Evolutionary conservation across 2,329 filamentous ascomycete species (phyloP).

Genomic region (Trichophyton equinum): DNA sequence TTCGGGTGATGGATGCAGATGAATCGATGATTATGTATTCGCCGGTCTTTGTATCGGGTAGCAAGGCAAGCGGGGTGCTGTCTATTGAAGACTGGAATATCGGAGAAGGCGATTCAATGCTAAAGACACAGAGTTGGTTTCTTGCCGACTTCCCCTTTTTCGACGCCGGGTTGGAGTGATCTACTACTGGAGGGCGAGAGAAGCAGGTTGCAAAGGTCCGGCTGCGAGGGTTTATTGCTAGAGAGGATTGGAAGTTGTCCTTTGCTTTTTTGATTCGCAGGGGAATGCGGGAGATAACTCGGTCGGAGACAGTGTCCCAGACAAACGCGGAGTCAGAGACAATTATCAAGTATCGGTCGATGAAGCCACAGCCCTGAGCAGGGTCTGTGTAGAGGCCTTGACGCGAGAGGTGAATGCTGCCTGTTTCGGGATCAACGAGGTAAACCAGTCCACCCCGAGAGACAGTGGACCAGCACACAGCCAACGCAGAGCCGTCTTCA

Average conservation of each 20-base stretch:
- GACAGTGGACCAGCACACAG: conserved; percentile 41
- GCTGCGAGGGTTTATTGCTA: conserved; percentile 58
- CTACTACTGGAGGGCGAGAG: conserved; percentile 23
- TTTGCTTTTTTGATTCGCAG: conserved; percentile 7
- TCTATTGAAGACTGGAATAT: conserved; percentile 45
- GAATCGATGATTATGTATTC: conserved; percentile 68
- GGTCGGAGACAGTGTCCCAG: conserved; percentile 73
- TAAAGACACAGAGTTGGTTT: conserved; percentile 52
- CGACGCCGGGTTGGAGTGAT: conserved; percentile 19
- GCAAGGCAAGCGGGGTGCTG: conserved; percentile 51
- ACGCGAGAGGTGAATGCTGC: conserved; percentile 53
- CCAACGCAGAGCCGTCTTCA: conserved; percentile 72
- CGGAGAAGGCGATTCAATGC: conserved; percentile 46
- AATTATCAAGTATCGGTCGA: conserved; percentile 62
- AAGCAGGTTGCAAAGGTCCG: conserved; percentile 55
- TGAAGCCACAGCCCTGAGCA: conserved; percentile 55
- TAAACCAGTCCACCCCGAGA: conserved; percentile 52
- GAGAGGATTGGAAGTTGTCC: conserved; percentile 18
- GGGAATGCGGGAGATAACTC: conserved; percentile 50
- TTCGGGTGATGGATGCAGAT: conserved; percentile 54
- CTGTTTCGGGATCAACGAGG: conserved; percentile 61
- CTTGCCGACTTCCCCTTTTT: conserved; percentile 33
- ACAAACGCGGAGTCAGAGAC: conserved; percentile 62
- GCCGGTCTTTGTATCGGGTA: conserved; percentile 50
- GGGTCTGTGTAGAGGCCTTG: conserved; percentile 54